phyloP scores from a whole-genome alignment of 192 early-diverging fungal genomes.

The Coemansia sp. region DNA sequence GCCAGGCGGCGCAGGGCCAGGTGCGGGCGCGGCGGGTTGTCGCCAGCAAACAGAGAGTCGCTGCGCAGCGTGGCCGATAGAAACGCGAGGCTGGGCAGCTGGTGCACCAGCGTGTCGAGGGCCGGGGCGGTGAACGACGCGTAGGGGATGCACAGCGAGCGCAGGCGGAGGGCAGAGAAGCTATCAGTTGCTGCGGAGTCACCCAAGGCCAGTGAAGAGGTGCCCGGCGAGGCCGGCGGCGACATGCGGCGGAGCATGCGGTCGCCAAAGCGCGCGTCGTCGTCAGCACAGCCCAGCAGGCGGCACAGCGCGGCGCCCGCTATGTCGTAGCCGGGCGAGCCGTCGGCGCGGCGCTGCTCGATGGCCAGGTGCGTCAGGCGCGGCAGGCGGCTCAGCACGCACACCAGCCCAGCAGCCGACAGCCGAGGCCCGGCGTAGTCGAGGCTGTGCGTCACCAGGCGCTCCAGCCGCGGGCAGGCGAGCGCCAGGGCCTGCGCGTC shows the following conservation, averaged over 20 bases:
- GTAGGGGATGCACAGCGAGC: slow-evolving; percentile 35
- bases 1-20: slow-evolving; percentile 22
- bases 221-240: not conserved
- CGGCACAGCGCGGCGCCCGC: slow-evolving; percentile 38
- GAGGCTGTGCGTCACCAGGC: slow-evolving; percentile 46
- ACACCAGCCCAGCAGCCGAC: slow-evolving; percentile 36
- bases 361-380: slow-evolving; percentile 44
- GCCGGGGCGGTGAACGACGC: slow-evolving; percentile 36
- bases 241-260: slow-evolving; percentile 27
- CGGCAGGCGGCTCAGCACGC: slow-evolving; percentile 27
- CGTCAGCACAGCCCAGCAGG: slow-evolving; percentile 30
- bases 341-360: slow-evolving; percentile 48
- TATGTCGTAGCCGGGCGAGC: slow-evolving; percentile 46
- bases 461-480: slow-evolving; percentile 36
- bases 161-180: not conserved
- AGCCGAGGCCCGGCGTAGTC: slow-evolving; percentile 54
- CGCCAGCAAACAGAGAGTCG: slow-evolving; percentile 16
- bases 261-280: slow-evolving; percentile 16
- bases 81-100: slow-evolving; percentile 32
- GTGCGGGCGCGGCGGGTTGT: slow-evolving; percentile 9
- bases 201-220: no score
- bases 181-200: no score
- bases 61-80: slow-evolving; percentile 44
- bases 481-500: slow-evolving; percentile 24
- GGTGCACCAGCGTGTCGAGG: slow-evolving; percentile 36